A percentile compares a stretch with the other conserved stretches of the same genome.
phyloP scores from a whole-genome alignment of 2,329 filamentous ascomycete genomes.

The Cladophialophora chaetospira region DNA sequence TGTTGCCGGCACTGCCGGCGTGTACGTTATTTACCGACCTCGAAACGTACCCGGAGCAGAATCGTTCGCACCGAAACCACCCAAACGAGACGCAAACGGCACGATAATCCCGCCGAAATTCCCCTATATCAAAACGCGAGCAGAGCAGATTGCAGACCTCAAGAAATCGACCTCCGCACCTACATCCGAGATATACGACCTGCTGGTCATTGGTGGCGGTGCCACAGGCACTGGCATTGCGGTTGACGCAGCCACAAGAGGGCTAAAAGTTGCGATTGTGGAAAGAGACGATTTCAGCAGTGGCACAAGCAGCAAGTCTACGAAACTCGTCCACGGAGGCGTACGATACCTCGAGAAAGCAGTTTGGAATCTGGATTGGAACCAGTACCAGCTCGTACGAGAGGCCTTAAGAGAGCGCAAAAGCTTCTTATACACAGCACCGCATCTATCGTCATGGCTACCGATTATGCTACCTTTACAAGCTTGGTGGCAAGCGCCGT shows the following conservation, averaged over 20 bases:
- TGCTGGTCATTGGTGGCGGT: constrained; percentile 76
- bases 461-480: constrained; percentile 81
- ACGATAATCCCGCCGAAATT: constrained; percentile 58
- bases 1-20: constrained; percentile 52
- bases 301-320: constrained; percentile 83
- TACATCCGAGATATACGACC: constrained; percentile 65
- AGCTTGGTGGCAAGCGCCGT: constrained; percentile 83
- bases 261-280: constrained; percentile 77
- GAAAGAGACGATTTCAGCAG: constrained; percentile 81
- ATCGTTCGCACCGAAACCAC: constrained; percentile 57
- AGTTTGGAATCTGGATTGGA: constrained; percentile 81
- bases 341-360: constrained; percentile 85
- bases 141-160: constrained; percentile 56
- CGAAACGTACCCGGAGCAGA: constrained; percentile 60
- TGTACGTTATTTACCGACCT: constrained; percentile 64
- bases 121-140: constrained; percentile 52
- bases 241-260: constrained; percentile 76
- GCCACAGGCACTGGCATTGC: constrained; percentile 82
- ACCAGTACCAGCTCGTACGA: constrained; percentile 74
- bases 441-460: constrained; percentile 76
- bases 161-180: constrained; percentile 59
- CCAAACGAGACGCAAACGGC: constrained; percentile 53
- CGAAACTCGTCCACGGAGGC: constrained; percentile 81
- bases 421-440: constrained; percentile 79
- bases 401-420: constrained; percentile 80